phyloP scores from a whole-genome alignment of 257 asterid species.

The Solanum clarkiae region DNA sequence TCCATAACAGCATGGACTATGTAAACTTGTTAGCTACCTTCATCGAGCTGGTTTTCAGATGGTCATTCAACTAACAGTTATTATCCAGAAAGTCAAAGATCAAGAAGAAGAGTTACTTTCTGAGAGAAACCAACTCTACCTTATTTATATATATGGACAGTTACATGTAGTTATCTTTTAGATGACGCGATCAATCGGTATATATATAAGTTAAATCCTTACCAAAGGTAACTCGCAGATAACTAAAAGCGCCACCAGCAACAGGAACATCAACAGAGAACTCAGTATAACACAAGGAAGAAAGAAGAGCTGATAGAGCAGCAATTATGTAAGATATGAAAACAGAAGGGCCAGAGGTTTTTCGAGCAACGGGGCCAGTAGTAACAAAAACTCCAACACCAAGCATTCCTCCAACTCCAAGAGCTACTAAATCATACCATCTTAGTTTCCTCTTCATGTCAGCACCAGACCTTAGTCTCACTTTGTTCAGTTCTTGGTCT shows the following conservation, averaged over 20 bases:
- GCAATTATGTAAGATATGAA: conserved; percentile 25
- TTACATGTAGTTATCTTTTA: neutral
- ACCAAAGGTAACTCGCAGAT: conserved; percentile 33
- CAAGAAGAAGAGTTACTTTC: fast-evolving
- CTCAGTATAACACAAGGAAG: conserved; percentile 32
- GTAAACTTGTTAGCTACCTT: neutral
- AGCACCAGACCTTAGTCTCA: conserved; percentile 32
- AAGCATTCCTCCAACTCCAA: conserved; percentile 40
- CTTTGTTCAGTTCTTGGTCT: conserved; percentile 26
- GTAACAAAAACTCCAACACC: conserved; percentile 38
- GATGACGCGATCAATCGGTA: neutral
- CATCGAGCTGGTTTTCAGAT: neutral
- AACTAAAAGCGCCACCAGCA: conserved; percentile 37
- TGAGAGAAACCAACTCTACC: fast-evolving
- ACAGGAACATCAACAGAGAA: conserved; percentile 24
- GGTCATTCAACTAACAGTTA: neutral
- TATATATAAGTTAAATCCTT: neutral
- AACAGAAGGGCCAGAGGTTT: conserved; percentile 23
- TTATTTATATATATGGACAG: neutral
- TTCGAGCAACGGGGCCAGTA: conserved; percentile 22
- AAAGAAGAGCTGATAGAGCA: conserved; percentile 25
- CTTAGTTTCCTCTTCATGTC: conserved; percentile 31
- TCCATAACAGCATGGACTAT: neutral
- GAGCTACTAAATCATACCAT: conserved; percentile 27
- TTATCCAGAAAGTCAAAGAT: too few relatives aligned